Evolutionary conservation across 306 rosid species (phyloP), one percentile per base, ranked within the genome.

Genomic region (Vicia villosa): DNA sequence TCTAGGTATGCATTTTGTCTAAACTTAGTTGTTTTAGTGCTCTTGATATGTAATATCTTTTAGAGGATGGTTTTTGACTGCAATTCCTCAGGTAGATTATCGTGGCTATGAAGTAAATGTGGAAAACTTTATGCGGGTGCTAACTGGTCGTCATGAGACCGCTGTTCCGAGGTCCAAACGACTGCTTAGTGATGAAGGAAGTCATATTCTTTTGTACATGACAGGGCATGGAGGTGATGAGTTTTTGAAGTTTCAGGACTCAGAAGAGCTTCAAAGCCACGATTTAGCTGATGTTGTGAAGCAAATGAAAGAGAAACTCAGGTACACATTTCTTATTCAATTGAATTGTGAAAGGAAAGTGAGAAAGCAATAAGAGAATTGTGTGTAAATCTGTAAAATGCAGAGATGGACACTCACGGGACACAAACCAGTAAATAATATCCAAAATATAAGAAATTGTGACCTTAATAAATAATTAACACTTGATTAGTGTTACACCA

Each of bases 151-250:
- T 50, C 98, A 90, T 77, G 96, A 87, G 78, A 81, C 50, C 72
- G 88, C 97, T 46, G 95, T 94, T 83, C 98, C 98, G 13, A 87
- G 98, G 84, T 94, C 98, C 30, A 90, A 94, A 80, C 97, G 96
- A 54, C 88, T 90, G 43, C 81, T 94, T 58, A 94, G 98, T 80
- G 97, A 94, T 81, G 97, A 94, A 84, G 98, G 98, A 78, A 94
- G 98, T 80, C 98, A 94, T 83, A 87, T 94, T 75, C 91, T 90
- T 64, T 75, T 94, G 57, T 94, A 94, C 70, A 94, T 94, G 98
- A 94, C 98, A 0, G 98, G 98, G 59, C 98, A 94, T 63, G 98
- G 98, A 14, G 98, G 98, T 69, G 97, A 90, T 81, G 97, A 90
- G 58, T 94, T 94, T 85, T 80, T 94, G 84, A 94, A 94, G 80